Percentiles rank a stretch among this genome's conserved stretches.
phyloP scores from a whole-genome alignment of 371 early-diverging fungal genomes.

The Haplosporangium sp. region DNA sequence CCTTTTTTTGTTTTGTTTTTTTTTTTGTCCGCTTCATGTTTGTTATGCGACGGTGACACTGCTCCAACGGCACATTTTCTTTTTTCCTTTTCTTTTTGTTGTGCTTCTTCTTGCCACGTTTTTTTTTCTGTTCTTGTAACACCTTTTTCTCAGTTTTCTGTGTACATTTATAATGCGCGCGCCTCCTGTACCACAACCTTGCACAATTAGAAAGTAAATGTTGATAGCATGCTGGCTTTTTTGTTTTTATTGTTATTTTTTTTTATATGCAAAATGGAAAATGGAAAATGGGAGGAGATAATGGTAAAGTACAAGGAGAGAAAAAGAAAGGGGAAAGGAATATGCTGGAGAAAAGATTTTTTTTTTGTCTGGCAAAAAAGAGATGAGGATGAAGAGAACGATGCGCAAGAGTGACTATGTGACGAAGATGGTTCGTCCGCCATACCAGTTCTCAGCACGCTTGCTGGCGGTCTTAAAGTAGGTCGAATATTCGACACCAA shows the following conservation, averaged over 20 bases:
- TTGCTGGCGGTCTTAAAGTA: conserved; percentile 41
- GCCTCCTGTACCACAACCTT: too few relatives aligned
- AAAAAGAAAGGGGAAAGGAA: neutral
- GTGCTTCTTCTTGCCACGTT: too few relatives aligned
- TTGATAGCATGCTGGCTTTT: neutral
- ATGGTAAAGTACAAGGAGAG: neutral
- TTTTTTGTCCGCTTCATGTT: neutral
- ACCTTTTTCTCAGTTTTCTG: too few relatives aligned
- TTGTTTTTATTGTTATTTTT: conserved; percentile 4
- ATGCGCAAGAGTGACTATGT: conserved; percentile 8
- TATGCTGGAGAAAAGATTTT: neutral
- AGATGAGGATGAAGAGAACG: neutral
- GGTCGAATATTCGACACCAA: conserved; percentile 51
- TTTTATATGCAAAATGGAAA: conserved; percentile 2
- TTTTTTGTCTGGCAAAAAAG: neutral
- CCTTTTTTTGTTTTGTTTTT: conserved; percentile 4
- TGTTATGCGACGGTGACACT: neutral
- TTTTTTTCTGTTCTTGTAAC: too few relatives aligned
- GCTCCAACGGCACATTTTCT: too few relatives aligned
- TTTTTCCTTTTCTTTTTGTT: too few relatives aligned
- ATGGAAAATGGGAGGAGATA: neutral
- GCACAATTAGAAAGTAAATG: too few relatives aligned
- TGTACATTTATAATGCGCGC: too few relatives aligned
- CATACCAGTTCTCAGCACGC: conserved; percentile 40
- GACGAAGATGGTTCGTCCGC: conserved; percentile 31